Evolutionary conservation across 2,329 filamentous ascomycete genomes (phyloP).

Genomic region (Fusarium musae): DNA sequence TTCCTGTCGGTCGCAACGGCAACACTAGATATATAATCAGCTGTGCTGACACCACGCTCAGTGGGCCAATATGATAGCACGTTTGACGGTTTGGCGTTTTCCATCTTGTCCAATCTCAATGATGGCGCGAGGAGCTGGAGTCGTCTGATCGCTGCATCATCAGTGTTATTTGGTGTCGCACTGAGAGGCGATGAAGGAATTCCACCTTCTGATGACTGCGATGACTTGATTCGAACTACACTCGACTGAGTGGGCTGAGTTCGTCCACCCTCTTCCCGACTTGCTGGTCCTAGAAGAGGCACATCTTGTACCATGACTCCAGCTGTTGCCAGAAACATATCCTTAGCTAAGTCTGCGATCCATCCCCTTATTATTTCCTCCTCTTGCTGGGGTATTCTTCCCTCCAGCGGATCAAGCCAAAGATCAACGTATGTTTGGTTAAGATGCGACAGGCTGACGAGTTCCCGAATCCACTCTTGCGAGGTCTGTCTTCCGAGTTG

Average conservation of each 20-base stretch:
- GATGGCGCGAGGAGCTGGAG: conserved; percentile 50
- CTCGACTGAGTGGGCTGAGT: conserved; percentile 20
- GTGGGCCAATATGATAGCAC: conserved; percentile 55
- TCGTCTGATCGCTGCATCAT: conserved; percentile 49
- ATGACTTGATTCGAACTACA: conserved; percentile 40
- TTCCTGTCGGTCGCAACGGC: conserved; percentile 50
- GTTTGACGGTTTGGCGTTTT: conserved; percentile 42
- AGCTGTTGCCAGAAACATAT: conserved; percentile 50
- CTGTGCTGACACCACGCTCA: conserved; percentile 49
- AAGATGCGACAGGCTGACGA: conserved; percentile 45
- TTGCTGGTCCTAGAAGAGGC: conserved; percentile 44
- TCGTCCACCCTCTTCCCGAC: conserved; percentile 7
- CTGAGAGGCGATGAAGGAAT: conserved; percentile 40
- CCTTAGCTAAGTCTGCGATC: conserved; percentile 49
- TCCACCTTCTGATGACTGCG: conserved; percentile 32
- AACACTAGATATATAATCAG: conserved; percentile 54
- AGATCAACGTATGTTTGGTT: conserved; percentile 45
- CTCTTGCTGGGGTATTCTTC: conserved; percentile 39
- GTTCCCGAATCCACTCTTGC: conserved; percentile 39
- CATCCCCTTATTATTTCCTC: conserved; percentile 42
- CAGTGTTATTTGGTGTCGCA: conserved; percentile 9
- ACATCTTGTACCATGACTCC: conserved; percentile 51
- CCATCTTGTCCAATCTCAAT: conserved; percentile 42
- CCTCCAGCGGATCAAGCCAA: conserved; percentile 47
- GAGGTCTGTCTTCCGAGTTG: conserved; percentile 44